Base-by-base conservation (phyloP, 164 flowering plant species). In the Taxillus chinensis region DNA sequence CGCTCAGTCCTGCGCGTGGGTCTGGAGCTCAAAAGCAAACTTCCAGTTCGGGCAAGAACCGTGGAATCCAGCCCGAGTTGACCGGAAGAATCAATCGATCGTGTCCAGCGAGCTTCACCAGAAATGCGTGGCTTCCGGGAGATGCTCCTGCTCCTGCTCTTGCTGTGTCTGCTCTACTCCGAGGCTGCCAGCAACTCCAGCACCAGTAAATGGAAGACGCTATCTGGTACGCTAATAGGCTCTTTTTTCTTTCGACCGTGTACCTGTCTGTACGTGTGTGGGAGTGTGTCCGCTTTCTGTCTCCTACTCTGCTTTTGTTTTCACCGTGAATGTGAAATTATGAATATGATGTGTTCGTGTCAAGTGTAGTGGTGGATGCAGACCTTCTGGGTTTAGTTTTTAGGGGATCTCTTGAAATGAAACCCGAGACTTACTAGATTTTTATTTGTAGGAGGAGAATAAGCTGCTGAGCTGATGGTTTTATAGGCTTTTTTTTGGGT, bases 301-400 rank as follows among this genome's bases (percentile, higher is more conserved):
- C 85, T 83, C 49, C 77, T 79, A 65, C 79, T 84, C 27, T 85
- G 85, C 42, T 42, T 83, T 27, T 71, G 80, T 64, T 83, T 82
- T 15, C 76, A 71, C 70, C 79, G 81, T 11, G 77, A 83, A 61
- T n/a, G 2, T 3, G 4, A 3, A 62, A 78, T 85, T 7, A 79
- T 77, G 73, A 3, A 2, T 4, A 27, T 70, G 52, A 27, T 27
- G 27, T 27, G 27, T 27, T 27, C 27, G 27, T 27, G 27, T 27
- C 27, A 27, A 27, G 27, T 27, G 27, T 27, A 27, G 27, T 27
- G 27, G 27, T 27, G 27, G 27, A 27, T 27, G 27, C 27, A 27
- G 27, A 27, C 27, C 27, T 27, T 27, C 27, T 27, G 27, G 27
- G 1, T 27, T 27, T 27, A 27, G 27, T 27, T 27, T 27, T 27